Base-by-base conservation (phyloP, 139 green algal species). In the Penium margaritaceum region DNA sequence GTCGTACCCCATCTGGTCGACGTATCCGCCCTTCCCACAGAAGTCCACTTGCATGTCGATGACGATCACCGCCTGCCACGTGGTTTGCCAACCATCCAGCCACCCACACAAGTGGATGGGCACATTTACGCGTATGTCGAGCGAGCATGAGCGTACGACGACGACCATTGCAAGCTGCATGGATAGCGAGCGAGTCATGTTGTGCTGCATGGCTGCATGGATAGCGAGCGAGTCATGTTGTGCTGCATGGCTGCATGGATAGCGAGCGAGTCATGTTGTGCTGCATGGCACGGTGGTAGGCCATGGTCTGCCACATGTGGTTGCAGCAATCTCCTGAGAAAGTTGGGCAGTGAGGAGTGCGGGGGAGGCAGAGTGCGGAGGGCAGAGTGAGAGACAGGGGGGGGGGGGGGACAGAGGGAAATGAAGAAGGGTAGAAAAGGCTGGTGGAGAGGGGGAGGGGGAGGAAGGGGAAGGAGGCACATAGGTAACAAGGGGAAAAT, bases 1-100 rank as follows among this genome's bases (percentile, higher is more conserved):
- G 61, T 89, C 83, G 54, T 88, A 90, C 0, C 86, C 85, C 85
- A 89, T 90, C 2, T 51, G n/a, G 60, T 87, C 77, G 21, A 90
- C 86, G 41, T 89, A 90, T 1, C 86, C 86, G 3, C 85, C 85
- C 33, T 78, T 47, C 15, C 74, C 84, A 43, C 86, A 90, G 43
- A 90, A 90, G 68, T 89, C 86, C 9, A 81, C 60, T 80, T 90
- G 86, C 67, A 90, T 90, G 72, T 90, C 86, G 46, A 90, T 90
- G 12, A 90, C 58, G 29, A 90, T 69, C 1, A 90, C 41, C 2
- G 74, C 79, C 19, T 85, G 55, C 1, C 19, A 2, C 0, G 41
- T 51, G 41, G 9, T 12, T 12, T 12, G 9, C 9, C 41, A 51
- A 21, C 41, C 41, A 21, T 12, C 12, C 41, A 12, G 9, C 41